Conservation (phyloP, 1,139 yeast genomes). For the Hyphopichia burtonii region DNA sequence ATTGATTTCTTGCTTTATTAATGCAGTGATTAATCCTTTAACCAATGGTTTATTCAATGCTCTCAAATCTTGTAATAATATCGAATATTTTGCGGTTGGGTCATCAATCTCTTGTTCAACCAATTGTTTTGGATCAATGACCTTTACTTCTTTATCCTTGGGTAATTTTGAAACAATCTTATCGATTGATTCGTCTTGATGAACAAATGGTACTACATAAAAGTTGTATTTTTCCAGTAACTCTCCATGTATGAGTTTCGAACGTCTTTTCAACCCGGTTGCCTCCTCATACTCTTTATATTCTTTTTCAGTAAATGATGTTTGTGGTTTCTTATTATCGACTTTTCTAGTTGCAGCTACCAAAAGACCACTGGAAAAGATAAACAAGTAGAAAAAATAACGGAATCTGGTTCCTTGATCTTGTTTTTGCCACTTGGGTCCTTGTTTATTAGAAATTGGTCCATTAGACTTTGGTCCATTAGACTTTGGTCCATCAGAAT, state of each 20-base stretch:
- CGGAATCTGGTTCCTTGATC: slow-evolving; percentile 43
- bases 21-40: slow-evolving; percentile 56
- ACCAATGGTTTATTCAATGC: slow-evolving; percentile 43
- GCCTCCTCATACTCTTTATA: slow-evolving; percentile 50
- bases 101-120: slow-evolving; percentile 43
- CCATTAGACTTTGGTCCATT: no score
- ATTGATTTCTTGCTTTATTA: slow-evolving; percentile 48
- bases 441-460: slow-evolving; percentile 1
- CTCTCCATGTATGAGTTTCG: slow-evolving; percentile 36
- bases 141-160: slow-evolving; percentile 36
- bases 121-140: slow-evolving; percentile 47
- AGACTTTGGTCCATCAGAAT: no score
- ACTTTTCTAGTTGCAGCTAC: slow-evolving; percentile 51
- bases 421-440: slow-evolving; percentile 2
- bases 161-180: slow-evolving; percentile 18
- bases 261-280: slow-evolving; percentile 56
- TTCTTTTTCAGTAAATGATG: slow-evolving; percentile 58
- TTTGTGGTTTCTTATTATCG: slow-evolving; percentile 54
- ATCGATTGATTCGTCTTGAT: slow-evolving; percentile 19
- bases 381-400: slow-evolving; percentile 48
- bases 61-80: slow-evolving; percentile 41
- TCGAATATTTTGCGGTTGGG: slow-evolving; percentile 40
- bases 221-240: slow-evolving; percentile 33
- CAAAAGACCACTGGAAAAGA: slow-evolving; percentile 54
- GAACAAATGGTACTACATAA: slow-evolving; percentile 44